Percentiles rank a stretch among this genome's conserved stretches.
phyloP scores from a whole-genome alignment of 2,329 filamentous ascomycete species.

The Arthrobotrys sphaeroides region DNA sequence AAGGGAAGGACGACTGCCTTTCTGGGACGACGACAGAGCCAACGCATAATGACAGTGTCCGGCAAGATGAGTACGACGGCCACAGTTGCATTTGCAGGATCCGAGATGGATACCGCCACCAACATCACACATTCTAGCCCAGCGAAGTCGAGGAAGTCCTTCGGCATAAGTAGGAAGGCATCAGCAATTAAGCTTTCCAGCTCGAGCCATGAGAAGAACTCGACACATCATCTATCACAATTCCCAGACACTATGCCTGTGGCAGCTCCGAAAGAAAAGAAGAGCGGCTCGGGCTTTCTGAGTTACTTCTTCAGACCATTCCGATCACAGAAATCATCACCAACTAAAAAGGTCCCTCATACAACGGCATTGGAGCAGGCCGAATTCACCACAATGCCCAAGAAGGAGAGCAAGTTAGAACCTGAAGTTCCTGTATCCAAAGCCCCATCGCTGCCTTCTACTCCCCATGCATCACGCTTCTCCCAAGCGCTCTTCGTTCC shows the following conservation, averaged over 20 bases:
- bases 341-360: conserved; percentile 38
- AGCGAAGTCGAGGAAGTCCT: conserved; percentile 50
- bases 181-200: conserved; percentile 39
- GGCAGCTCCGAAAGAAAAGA: conserved; percentile 34
- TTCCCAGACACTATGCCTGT: conserved; percentile 30
- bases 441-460: conserved; percentile 39
- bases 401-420: conserved; percentile 46
- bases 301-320: conserved; percentile 53
- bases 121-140: conserved; percentile 34
- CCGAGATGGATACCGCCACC: conserved; percentile 47
- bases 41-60: conserved; percentile 42
- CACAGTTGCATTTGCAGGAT: conserved; percentile 52
- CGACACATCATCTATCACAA: conserved; percentile 19
- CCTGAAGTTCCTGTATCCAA: conserved; percentile 31
- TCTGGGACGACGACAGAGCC: conserved; percentile 11
- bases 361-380: conserved; percentile 36
- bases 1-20: conserved; percentile 25
- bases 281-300: conserved; percentile 35
- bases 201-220: conserved; percentile 29
- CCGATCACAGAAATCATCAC: conserved; percentile 43
- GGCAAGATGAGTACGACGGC: conserved; percentile 51
- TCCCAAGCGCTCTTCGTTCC: conserved; percentile 51
- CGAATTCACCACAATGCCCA: conserved; percentile 10
- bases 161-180: conserved; percentile 52
- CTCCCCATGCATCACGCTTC: conserved; percentile 40